Evolutionary conservation across 2,329 filamentous ascomycete genomes (phyloP).

Genomic region (Sporothrix euskadiensis): DNA sequence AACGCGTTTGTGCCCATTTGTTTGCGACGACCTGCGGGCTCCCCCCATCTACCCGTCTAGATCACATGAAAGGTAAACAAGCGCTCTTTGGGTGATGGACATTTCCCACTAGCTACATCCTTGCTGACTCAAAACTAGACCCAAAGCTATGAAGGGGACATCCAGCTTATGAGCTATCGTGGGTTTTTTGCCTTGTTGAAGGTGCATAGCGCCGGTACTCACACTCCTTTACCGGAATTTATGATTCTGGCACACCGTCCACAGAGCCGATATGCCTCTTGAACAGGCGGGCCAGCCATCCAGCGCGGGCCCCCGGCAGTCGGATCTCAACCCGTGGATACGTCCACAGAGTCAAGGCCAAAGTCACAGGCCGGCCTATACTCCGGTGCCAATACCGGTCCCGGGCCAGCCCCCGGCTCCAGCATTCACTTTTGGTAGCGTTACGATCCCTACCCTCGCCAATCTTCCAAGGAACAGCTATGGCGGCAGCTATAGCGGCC

Average conservation of each 20-base stretch:
- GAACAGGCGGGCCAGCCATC: constrained; percentile 15
- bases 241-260: background rate
- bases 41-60: background rate
- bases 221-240: background rate
- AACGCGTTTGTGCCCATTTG: constrained; percentile 15
- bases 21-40: constrained; percentile 1
- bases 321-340: constrained; percentile 9
- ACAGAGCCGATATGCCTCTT: constrained; percentile 10
- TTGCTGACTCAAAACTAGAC: background rate
- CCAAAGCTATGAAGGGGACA: background rate
- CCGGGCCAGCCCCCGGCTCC: background rate
- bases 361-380: background rate
- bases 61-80: background rate
- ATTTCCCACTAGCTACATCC: background rate
- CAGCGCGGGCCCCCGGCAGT: background rate
- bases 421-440: background rate
- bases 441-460: background rate
- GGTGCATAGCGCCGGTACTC: background rate
- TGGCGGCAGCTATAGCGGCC: background rate
- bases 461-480: background rate
- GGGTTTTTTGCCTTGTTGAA: background rate
- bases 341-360: background rate
- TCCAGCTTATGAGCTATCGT: background rate
- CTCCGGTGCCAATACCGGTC: background rate
- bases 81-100: background rate